These are phyloP conservation scores for Lathyrus aphaca DNA, from an alignment of 306 rosid species.

Conservation along the genomic window DNA sequence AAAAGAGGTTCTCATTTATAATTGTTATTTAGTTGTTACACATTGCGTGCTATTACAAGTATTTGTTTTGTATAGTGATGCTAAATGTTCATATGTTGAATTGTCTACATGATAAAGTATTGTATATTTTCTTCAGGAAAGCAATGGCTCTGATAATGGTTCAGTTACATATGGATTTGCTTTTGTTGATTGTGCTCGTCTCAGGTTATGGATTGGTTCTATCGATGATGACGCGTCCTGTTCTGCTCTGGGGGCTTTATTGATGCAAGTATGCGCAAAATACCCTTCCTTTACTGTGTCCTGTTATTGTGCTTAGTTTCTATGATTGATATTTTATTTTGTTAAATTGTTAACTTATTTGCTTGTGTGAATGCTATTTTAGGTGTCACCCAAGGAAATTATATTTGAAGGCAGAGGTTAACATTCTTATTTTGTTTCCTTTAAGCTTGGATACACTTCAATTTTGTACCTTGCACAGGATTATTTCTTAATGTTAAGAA, in stretches of 20 bases:
- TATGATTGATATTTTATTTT: constrained; percentile 22
- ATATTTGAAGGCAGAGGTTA: constrained; percentile 79
- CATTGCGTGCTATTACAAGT: constrained; percentile 6
- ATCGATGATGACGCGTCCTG: constrained; percentile 79
- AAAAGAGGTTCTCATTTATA: constrained; percentile 73
- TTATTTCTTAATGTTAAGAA: constrained; percentile 25
- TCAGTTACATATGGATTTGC: constrained; percentile 82
- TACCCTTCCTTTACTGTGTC: constrained; percentile 33
- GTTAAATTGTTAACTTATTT: constrained; percentile 36
- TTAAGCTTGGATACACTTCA: constrained; percentile 32
- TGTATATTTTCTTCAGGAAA: constrained; percentile 53
- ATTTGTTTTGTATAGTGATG: not conserved
- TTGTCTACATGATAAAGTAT: constrained; percentile 19
- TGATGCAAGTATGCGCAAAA: constrained; percentile 77
- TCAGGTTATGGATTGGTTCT: constrained; percentile 86
- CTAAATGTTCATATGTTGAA: constrained; percentile 32
- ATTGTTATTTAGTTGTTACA: constrained; percentile 6
- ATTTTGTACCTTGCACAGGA: constrained; percentile 31
- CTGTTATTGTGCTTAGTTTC: constrained; percentile 28
- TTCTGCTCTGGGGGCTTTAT: constrained; percentile 86
- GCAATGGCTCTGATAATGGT: constrained; percentile 57
- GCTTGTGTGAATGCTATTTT: constrained; percentile 39
- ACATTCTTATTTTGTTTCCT: constrained; percentile 27
- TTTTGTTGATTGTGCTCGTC: constrained; percentile 92
- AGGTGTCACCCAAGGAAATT: constrained; percentile 97